Base-by-base conservation (phyloP, 2,329 filamentous ascomycete genomes). In the Verticillium nonalfalfae region DNA sequence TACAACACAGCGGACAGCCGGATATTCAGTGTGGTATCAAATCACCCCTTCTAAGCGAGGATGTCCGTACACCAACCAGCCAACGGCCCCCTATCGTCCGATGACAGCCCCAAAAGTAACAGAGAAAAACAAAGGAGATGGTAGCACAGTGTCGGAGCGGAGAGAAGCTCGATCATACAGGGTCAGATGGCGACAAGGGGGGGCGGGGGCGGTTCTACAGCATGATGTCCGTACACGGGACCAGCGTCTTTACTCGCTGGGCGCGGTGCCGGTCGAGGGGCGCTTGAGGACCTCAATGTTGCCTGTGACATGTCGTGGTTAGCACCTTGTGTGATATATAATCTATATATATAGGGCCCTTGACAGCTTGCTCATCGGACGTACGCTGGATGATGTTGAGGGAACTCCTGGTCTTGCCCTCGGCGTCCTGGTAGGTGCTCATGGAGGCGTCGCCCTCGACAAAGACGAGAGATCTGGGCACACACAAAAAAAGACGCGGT, bases 401-500 rank as follows among this genome's bases (percentile, higher is more conserved):
- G 58, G 78, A 72, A 60, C 76, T 84, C 67, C 81, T 81, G 68
- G 79, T 84, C 75, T 88, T 88, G 73, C 91, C 91, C 56, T 95
- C 90, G 61, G 79, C 73, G 68, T 90, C 87, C 67, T 89, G 84
- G 72, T 86, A 94, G 55, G 75, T 79, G 68, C 78, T 81, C 78
- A 94, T 86, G 66, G 78, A 79, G 64, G 89, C 90, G 64, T 97
- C 91, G 55, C 90, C 93, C 75, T 98, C 94, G 58, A 98, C 80
- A 71, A 86, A 92, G 65, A 99, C 82, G 58, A 92, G 79, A 14
- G 91, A 84, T 63, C 93, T 97, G 18, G 60, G 34, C 40, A 7
- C n/a, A n/a, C n/a, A n/a, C n/a, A n/a, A n/a, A n/a, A 26, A 26
- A 26, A 26, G 26, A 60, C 52, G 31, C 13, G 55, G 36, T 52